Percentiles rank a stretch among this genome's conserved stretches.
Conservation (phyloP, 352 stramenopile species). For the Phytophthora rubi region DNA sequence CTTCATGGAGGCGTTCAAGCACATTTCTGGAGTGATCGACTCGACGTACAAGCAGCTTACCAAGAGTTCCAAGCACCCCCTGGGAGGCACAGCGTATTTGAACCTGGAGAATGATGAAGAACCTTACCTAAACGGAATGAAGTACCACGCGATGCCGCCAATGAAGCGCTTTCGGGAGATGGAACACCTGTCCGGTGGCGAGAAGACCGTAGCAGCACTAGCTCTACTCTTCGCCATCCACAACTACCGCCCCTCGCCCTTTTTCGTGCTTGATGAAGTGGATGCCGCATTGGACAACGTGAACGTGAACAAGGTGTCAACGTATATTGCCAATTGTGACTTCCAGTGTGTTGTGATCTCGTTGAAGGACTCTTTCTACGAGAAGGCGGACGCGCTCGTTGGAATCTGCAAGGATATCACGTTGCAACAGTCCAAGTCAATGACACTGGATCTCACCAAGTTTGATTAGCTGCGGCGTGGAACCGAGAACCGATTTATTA, state of each 20-base stretch:
- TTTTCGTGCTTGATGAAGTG: constrained; percentile 99
- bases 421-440: constrained; percentile 70
- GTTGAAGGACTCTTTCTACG: constrained; percentile 98
- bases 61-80: constrained; percentile 96
- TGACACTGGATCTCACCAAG: constrained; percentile 84
- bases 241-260: constrained; percentile 95
- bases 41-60: constrained; percentile 98
- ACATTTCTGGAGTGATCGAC: constrained; percentile 93
- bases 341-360: constrained; percentile 99
- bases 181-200: constrained; percentile 98
- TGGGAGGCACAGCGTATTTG: constrained; percentile 87
- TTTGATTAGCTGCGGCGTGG: constrained; percentile 46
- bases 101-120: constrained; percentile 92
- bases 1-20: constrained; percentile 96
- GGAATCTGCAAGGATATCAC: constrained; percentile 91
- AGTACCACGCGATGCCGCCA: constrained; percentile 99
- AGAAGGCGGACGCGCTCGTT: constrained; percentile 93
- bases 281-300: constrained; percentile 99
- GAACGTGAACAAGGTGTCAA: constrained; percentile 99
- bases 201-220: constrained; percentile 99
- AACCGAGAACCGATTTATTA: constrained; percentile 15
- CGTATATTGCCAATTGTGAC: constrained; percentile 95
- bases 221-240: constrained; percentile 99
- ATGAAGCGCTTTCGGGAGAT: constrained; percentile 99
- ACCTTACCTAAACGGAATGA: constrained; percentile 98